Evolutionary conservation across 805 yeast species (phyloP).

Genomic region (Huiozyma naganishii): DNA sequence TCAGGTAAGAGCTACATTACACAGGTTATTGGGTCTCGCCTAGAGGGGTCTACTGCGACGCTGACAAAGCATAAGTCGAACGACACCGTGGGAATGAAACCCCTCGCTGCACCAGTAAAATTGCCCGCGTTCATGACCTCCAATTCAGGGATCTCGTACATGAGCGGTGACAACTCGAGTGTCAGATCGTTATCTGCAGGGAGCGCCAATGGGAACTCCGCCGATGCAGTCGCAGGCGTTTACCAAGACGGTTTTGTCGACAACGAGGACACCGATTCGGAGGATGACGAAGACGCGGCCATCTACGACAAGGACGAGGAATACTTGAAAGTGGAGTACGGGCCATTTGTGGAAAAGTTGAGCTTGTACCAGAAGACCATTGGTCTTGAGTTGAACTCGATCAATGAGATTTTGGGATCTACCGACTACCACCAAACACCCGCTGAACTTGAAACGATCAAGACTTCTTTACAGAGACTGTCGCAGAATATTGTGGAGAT

Average conservation of each 20-base stretch:
- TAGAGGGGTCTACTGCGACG: conserved; percentile 9
- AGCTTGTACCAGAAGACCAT: conserved; percentile 39
- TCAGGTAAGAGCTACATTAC: conserved; percentile 25
- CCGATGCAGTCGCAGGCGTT: background rate
- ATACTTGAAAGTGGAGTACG: conserved; percentile 26
- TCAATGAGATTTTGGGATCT: conserved; percentile 34
- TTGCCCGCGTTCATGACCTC: conserved; percentile 3
- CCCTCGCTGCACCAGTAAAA: conserved; percentile 1
- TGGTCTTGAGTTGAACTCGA: conserved; percentile 37
- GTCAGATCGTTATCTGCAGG: background rate
- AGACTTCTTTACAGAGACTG: conserved; percentile 21
- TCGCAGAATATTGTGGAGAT: conserved; percentile 18
- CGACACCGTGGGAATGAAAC: background rate
- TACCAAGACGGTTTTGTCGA: conserved; percentile 19
- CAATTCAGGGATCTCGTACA: conserved; percentile 6
- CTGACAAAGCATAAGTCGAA: conserved; percentile 4
- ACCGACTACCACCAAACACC: conserved; percentile 7
- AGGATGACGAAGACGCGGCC: conserved; percentile 21
- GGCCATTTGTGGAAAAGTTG: conserved; percentile 37
- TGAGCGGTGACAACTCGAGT: conserved; percentile 3
- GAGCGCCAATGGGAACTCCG: background rate
- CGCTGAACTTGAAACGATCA: conserved; percentile 18
- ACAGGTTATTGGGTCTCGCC: conserved; percentile 19
- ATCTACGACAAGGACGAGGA: conserved; percentile 20
- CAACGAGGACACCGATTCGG: conserved; percentile 33